Evolutionary conservation across 1,284 basidiomycete species (phyloP).

Genomic region (Paramarasmius palmivorus): DNA sequence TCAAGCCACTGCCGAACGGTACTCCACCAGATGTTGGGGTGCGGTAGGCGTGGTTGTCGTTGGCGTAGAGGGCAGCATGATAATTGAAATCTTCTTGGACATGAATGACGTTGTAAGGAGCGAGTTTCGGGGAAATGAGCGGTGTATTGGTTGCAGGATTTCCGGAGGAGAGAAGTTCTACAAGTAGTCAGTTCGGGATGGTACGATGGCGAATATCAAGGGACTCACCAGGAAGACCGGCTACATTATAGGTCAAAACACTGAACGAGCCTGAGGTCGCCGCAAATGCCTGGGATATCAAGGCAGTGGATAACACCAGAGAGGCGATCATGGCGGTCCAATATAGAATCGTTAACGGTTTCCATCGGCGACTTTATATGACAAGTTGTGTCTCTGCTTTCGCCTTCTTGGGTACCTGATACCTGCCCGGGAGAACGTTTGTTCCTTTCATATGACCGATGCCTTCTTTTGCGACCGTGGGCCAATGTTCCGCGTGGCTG

Average conservation of each 20-base stretch:
- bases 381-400: too few species aligned
- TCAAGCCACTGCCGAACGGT: conserved; percentile 36
- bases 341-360: too few species aligned
- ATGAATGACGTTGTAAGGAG: conserved; percentile 34
- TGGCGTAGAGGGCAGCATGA: conserved; percentile 34
- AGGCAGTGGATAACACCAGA: too few species aligned
- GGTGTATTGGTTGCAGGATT: conserved; percentile 32
- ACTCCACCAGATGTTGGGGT: conserved; percentile 37
- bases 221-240: conserved; percentile 30
- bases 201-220: neutral
- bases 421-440: too few species aligned
- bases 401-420: too few species aligned
- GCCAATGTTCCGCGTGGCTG: too few species aligned
- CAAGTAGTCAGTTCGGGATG: neutral
- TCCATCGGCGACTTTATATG: too few species aligned
- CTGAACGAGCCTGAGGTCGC: conserved; percentile 23
- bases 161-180: conserved; percentile 31
- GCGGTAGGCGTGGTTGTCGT: conserved; percentile 34
- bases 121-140: conserved; percentile 30
- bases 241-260: conserved; percentile 34
- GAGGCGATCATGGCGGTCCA: too few species aligned
- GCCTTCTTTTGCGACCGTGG: too few species aligned
- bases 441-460: too few species aligned
- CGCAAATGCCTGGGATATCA: too few species aligned
- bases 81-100: conserved; percentile 44